A percentile compares a stretch with the other conserved stretches of the same genome.
phyloP scores from a whole-genome alignment of 352 stramenopile genomes.

The Globisporangium takayamanum region DNA sequence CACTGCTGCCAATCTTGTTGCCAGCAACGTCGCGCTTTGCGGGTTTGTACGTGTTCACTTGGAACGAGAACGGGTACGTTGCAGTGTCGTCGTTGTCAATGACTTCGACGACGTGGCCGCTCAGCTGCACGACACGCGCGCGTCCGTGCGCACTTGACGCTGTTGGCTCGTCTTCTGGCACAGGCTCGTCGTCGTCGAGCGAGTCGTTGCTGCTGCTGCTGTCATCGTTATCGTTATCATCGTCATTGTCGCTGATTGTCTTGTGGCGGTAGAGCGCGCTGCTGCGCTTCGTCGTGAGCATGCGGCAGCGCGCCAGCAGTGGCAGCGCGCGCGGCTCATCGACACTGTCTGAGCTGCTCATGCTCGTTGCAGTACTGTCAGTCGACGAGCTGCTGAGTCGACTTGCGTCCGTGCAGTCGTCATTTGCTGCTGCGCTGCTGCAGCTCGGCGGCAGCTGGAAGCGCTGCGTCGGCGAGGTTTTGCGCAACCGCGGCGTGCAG shows the following conservation, averaged over 20 bases:
- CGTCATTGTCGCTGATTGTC: conserved; percentile 27
- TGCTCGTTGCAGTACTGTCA: conserved; percentile 12
- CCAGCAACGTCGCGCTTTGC: conserved; percentile 22
- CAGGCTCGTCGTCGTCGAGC: conserved; percentile 6
- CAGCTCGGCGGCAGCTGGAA: background rate
- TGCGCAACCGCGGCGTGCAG: conserved; percentile 23
- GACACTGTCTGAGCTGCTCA: conserved; percentile 6
- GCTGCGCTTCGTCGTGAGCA: conserved; percentile 21
- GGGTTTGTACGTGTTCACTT: conserved; percentile 56
- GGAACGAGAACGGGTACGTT: conserved; percentile 51
- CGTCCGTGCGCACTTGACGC: background rate
- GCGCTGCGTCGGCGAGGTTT: background rate
- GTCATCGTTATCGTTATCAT: conserved; percentile 10
- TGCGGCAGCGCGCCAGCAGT: conserved; percentile 36
- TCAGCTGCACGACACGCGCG: conserved; percentile 52
- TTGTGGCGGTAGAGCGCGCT: conserved; percentile 9
- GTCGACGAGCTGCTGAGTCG: conserved; percentile 14
- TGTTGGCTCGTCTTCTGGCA: conserved; percentile 5
- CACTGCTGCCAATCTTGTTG: conserved; percentile 26
- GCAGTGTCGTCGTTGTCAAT: conserved; percentile 35
- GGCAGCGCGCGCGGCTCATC: conserved; percentile 21
- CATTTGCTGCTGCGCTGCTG: background rate
- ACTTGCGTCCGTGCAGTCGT: background rate
- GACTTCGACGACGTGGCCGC: conserved; percentile 53
- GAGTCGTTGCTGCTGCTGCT: background rate